These are phyloP conservation scores for Euclidium syriacum DNA, from an alignment of 345 rosid species.

Conservation along the genomic window DNA sequence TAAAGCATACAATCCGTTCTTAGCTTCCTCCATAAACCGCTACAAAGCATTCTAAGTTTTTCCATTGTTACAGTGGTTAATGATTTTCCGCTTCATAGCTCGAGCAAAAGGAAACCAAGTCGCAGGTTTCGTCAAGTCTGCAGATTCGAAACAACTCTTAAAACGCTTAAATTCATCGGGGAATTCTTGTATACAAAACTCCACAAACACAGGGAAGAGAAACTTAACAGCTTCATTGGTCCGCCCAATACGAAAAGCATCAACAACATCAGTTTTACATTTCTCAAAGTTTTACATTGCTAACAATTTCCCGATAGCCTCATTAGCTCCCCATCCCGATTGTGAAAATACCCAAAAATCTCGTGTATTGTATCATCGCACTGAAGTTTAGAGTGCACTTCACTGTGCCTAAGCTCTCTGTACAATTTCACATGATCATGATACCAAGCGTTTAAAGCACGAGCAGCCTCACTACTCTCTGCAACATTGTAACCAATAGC, in stretches of 20 bases:
- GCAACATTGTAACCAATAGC: background rate
- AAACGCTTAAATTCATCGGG: constrained; percentile 73
- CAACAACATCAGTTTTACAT: constrained; percentile 42
- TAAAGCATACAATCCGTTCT: constrained; percentile 66
- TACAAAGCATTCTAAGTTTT: constrained; percentile 91
- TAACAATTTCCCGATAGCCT: constrained; percentile 75
- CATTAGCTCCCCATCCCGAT: constrained; percentile 84
- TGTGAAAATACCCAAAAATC: constrained; percentile 45
- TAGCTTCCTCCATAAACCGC: constrained; percentile 83
- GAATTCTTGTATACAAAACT: constrained; percentile 71
- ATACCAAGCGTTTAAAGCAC: constrained; percentile 15
- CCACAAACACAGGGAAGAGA: constrained; percentile 79
- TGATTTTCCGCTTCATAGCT: constrained; percentile 80
- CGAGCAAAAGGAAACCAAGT: constrained; percentile 95
- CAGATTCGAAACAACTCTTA: constrained; percentile 49
- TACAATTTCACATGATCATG: constrained; percentile 56
- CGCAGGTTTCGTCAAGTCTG: constrained; percentile 85
- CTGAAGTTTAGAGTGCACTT: constrained; percentile 34
- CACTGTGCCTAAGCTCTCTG: constrained; percentile 42
- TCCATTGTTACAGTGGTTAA: constrained; percentile 93
- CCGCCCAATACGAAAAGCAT: constrained; percentile 59
- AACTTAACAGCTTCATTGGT: constrained; percentile 62
- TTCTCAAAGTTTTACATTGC: constrained; percentile 48
- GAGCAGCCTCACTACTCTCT: constrained; percentile 15
- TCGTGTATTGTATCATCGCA: constrained; percentile 36